These are phyloP conservation scores for Fraxinus anomala DNA, from an alignment of 257 asterid species.

Conservation along the genomic window DNA sequence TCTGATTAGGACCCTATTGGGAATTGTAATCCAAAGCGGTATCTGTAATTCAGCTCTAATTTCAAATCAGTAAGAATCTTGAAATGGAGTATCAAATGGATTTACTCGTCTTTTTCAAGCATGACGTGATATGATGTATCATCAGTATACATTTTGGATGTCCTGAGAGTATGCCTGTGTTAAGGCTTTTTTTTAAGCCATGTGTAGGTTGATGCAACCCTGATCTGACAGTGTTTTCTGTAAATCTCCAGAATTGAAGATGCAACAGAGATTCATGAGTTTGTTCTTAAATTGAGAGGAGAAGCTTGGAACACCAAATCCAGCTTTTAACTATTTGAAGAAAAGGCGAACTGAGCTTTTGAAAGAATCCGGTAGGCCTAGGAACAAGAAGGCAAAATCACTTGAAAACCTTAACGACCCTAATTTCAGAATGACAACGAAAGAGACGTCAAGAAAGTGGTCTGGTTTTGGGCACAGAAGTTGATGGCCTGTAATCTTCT, in stretches of 20 bases:
- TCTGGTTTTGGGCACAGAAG: slow-evolving; percentile 90
- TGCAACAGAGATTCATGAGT: slow-evolving; percentile 91
- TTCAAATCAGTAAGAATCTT: neutral
- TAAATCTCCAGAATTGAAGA: slow-evolving; percentile 71
- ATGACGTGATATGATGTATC: neutral
- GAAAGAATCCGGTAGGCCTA: slow-evolving; percentile 91
- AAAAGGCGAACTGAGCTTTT: slow-evolving; percentile 87
- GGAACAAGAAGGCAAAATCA: slow-evolving; percentile 90
- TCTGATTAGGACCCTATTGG: neutral
- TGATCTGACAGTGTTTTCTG: neutral
- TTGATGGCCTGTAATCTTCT: slow-evolving; percentile 35
- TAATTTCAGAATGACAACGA: slow-evolving; percentile 72
- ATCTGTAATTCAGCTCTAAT: neutral
- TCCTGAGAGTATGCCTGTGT: neutral
- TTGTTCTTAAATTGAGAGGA: slow-evolving; percentile 86
- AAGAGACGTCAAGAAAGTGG: slow-evolving; percentile 90
- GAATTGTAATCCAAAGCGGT: neutral
- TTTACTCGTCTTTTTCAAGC: neutral
- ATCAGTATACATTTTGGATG: neutral
- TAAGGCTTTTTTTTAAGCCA: slow-evolving; percentile 8
- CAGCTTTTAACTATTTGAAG: slow-evolving; percentile 96
- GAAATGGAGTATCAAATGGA: neutral
- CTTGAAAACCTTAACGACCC: slow-evolving; percentile 94
- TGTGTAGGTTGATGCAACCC: neutral
- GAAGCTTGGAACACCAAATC: slow-evolving; percentile 97